phyloP scores from a whole-genome alignment of 2,329 filamentous ascomycete species.

The Trichoderma sp. region DNA sequence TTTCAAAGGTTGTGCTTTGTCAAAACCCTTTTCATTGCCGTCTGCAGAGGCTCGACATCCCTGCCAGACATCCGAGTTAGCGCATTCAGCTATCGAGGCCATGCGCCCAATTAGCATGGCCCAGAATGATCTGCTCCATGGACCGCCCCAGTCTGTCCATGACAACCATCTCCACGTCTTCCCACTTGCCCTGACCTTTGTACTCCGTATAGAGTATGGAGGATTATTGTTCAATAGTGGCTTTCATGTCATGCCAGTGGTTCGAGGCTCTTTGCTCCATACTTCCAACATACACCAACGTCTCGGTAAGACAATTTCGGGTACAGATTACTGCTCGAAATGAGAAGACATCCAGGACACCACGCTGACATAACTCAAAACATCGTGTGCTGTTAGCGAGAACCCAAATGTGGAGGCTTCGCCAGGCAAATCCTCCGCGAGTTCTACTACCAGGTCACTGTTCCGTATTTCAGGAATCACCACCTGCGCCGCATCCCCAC shows the following conservation, averaged over 20 bases:
- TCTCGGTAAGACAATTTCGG: neutral
- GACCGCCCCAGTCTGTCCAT: slow-evolving; percentile 12
- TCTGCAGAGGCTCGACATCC: slow-evolving; percentile 22
- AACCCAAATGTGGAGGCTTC: neutral
- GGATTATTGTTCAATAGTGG: neutral
- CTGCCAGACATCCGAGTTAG: slow-evolving; percentile 25
- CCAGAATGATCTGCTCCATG: slow-evolving; percentile 29
- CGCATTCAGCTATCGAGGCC: slow-evolving; percentile 27
- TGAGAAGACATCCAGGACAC: neutral
- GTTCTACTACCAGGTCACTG: neutral
- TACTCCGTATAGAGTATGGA: slow-evolving; percentile 7
- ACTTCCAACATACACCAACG: neutral
- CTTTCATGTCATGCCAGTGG: neutral
- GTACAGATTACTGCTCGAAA: neutral
- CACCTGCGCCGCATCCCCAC: slow-evolving; percentile 13
- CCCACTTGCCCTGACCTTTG: neutral
- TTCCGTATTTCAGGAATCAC: neutral
- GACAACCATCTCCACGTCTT: slow-evolving; percentile 9
- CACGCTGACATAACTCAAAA: neutral
- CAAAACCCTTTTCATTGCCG: neutral
- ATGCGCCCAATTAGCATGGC: slow-evolving; percentile 28
- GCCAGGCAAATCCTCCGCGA: neutral
- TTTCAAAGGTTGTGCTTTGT: neutral
- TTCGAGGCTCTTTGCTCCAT: neutral
- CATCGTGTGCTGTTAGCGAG: neutral